Evolutionary conservation across 2,329 filamentous ascomycete species (phyloP), one percentile per base, ranked within the genome.

Genomic region (Cladorrhinum sp.): DNA sequence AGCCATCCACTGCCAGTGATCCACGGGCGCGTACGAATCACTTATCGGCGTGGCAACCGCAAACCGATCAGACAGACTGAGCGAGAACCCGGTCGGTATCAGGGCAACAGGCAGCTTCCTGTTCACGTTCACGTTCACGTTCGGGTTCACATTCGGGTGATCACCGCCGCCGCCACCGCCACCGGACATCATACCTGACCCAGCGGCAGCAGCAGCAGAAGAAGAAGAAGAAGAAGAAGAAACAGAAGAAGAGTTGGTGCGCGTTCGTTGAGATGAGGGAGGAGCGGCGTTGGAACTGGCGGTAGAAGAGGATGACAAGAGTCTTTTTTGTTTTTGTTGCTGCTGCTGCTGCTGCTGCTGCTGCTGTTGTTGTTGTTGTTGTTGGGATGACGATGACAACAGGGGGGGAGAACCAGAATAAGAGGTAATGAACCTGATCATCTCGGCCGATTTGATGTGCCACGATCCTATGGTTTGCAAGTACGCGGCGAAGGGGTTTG

Each of bases 1-100:
- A 36, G 94, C 94, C 80, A 95, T 92, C 94, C 94, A 98, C 74
- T 96, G 90, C 92, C 94, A 98, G 76, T 98, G 94, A 69, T 96
- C 92, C n/a, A 90, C 82, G 0, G 90, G 87, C 16, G 86, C 84
- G 73, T 96, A 96, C 6, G 82, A 80, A 71, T 96, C 92, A 18
- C 82, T 78, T 66, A 96, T 92, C 1, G 90, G 88, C 49, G 93
- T 86, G 14, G 82, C 79, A 58, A 84, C 86, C 1, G 92, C 90
- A 72, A 89, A 94, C 53, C 81, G 79, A 72, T 97, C 90, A 1
- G 91, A 88, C 0, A 89, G 83, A 12, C 88, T 89, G 46, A 97
- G 84, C 63, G 92, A 91, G 74, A 92, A 97, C 21, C 90, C 86
- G n/a, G 76, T 84, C 0, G 89, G 86, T 26, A 96, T 80, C 20